A percentile compares a stretch with the other conserved stretches of the same genome.
Conservation (phyloP, 2,329 filamentous ascomycete genomes). For the Herpotrichia juniperi region DNA sequence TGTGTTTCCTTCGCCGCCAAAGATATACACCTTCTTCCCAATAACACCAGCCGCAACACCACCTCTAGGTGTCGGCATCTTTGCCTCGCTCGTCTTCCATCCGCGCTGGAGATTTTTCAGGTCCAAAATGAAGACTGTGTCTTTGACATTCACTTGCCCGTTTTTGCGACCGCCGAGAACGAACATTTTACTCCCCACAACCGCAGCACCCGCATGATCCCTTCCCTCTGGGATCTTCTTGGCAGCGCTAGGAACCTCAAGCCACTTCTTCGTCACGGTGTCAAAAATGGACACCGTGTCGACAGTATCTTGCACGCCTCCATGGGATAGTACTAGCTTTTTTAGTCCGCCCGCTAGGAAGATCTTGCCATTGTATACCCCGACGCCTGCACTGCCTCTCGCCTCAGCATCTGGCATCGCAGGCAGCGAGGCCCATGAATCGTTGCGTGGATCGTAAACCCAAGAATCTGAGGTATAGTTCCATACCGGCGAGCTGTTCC, state of each 20-base stretch:
- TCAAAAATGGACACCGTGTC: conserved; percentile 25
- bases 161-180: conserved; percentile 28
- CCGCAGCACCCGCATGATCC: conserved; percentile 31
- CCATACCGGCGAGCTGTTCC: conserved; percentile 14
- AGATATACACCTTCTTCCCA: conserved; percentile 28
- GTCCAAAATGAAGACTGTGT: conserved; percentile 31
- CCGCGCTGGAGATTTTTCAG: conserved; percentile 22
- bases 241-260: conserved; percentile 10
- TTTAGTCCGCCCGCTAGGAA: conserved; percentile 29
- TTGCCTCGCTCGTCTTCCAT: conserved; percentile 20
- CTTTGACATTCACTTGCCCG: conserved; percentile 19
- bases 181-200: conserved; percentile 28
- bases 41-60: conserved; percentile 25
- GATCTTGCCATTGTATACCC: conserved; percentile 21
- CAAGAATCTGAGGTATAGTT: conserved; percentile 14
- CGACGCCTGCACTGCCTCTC: conserved; percentile 28
- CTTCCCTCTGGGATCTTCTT: conserved; percentile 23
- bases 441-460: conserved; percentile 19
- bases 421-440: conserved; percentile 15
- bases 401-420: conserved; percentile 10
- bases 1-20: conserved; percentile 34
- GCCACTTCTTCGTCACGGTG: conserved; percentile 15
- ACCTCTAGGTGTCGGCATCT: conserved; percentile 32
- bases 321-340: conserved; percentile 8
- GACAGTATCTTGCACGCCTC: conserved; percentile 13